Percentiles rank a stretch among this genome's conserved stretches.
phyloP scores from a whole-genome alignment of 257 asterid species.

The Avicennia marina region DNA sequence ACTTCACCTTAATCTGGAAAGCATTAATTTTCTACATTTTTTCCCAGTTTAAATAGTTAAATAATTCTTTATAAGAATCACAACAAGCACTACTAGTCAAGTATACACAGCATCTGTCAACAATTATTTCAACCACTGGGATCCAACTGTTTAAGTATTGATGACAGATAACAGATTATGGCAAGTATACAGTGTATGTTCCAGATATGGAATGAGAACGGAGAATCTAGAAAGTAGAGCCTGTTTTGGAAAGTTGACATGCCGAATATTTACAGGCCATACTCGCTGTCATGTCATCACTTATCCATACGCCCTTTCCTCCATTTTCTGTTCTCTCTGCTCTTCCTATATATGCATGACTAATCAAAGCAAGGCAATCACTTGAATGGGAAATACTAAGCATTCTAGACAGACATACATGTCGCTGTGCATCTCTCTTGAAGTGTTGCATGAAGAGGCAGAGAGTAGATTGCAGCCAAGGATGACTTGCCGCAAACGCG shows the following conservation, averaged over 20 bases:
- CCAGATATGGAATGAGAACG: neutral
- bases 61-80: too few relatives aligned
- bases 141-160: neutral
- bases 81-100: too few relatives aligned
- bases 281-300: neutral
- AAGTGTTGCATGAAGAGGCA: conserved; percentile 26
- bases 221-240: neutral
- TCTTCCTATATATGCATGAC: too few relatives aligned
- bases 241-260: conserved; percentile 14
- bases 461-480: conserved; percentile 42
- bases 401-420: too few relatives aligned
- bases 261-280: conserved; percentile 7
- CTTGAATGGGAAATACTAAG: too few relatives aligned
- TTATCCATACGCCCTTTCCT: neutral
- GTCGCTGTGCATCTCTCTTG: neutral
- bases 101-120: neutral
- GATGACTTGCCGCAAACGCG: conserved; percentile 38
- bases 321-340: neutral
- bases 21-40: too few relatives aligned
- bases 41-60: too few relatives aligned
- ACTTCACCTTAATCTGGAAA: too few relatives aligned
- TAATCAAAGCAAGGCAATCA: too few relatives aligned
- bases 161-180: too few relatives aligned
- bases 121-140: neutral
- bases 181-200: neutral